These are phyloP conservation scores for Dichotomopilus funicola DNA, from an alignment of 2,329 filamentous ascomycete genomes.

Conservation along the genomic window DNA sequence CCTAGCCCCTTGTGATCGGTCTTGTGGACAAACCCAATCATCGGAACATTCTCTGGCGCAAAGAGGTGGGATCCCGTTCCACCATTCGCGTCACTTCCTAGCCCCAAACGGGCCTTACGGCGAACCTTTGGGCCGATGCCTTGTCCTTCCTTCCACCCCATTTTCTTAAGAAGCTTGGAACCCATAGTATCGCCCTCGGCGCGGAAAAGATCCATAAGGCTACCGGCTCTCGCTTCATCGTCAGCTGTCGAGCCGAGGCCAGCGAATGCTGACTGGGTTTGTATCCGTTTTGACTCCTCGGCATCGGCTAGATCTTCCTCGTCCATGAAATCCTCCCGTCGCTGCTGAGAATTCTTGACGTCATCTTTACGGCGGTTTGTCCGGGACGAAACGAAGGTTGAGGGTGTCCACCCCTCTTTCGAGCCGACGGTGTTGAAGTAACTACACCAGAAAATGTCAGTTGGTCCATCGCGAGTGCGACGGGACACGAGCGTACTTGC, in stretches of 20 bases:
- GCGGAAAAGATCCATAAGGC: slow-evolving; percentile 65
- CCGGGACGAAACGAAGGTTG: slow-evolving; percentile 86
- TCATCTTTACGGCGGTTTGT: slow-evolving; percentile 66
- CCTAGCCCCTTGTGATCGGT: slow-evolving; percentile 66
- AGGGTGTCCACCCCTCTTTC: slow-evolving; percentile 95
- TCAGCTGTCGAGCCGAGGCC: slow-evolving; percentile 64
- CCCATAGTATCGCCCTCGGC: slow-evolving; percentile 78
- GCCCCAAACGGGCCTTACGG: slow-evolving; percentile 63
- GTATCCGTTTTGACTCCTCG: slow-evolving; percentile 67
- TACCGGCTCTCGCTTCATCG: slow-evolving; percentile 43
- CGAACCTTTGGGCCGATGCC: slow-evolving; percentile 84
- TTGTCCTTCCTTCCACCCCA: slow-evolving; percentile 95
- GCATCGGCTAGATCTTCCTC: slow-evolving; percentile 89
- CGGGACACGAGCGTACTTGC: slow-evolving; percentile 42
- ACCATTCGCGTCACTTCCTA: slow-evolving; percentile 34
- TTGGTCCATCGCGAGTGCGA: background rate
- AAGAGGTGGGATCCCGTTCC: slow-evolving; percentile 61
- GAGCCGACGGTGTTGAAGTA: slow-evolving; percentile 98
- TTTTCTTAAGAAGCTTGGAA: slow-evolving; percentile 73
- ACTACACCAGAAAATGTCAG: slow-evolving; percentile 38
- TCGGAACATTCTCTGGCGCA: slow-evolving; percentile 70
- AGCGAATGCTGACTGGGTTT: slow-evolving; percentile 67
- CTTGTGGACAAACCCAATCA: slow-evolving; percentile 62
- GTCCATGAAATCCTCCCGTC: slow-evolving; percentile 93
- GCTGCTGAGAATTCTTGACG: slow-evolving; percentile 47